Base-by-base conservation (phyloP, 176 grass and related monocot genomes). In the Avena insularis region DNA sequence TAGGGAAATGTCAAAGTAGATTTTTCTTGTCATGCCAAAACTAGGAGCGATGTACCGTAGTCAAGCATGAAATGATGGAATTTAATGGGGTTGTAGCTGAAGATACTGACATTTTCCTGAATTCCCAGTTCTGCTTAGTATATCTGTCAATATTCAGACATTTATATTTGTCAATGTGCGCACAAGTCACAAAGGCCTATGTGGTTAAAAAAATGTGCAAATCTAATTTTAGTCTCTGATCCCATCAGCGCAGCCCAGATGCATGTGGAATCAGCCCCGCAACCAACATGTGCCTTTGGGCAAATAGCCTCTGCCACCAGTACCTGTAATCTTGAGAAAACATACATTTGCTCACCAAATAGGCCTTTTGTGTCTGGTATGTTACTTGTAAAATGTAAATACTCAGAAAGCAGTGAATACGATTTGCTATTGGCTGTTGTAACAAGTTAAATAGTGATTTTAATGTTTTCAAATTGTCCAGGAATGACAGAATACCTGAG, bases 51-150 rank as follows among this genome's bases (percentile, higher is more conserved):
- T 80, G 40, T 43, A 43, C 40, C 0, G 40, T 43, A 43, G 6
- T 43, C 40, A 43, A 43, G 40, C 40, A 43, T 43, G 40, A 43
- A 43, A 43, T 43, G 40, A 43, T 6, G 40, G 40, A 43, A 43
- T 43, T 87, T 66, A 14, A 11, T 67, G 23, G 36, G n/a, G 40
- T 20, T 68, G 27, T 75, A 88, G 59, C 60, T 71, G 9, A 77
- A 57, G 48, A 65, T 5, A 77, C 12, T 15, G 49, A 74, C 2
- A 23, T 27, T 78, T 48, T 78, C 13, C 38, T 67, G 19, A 57
- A 75, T 77, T 58, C 33, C 21, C 48, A 88, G 33, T 79, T 61
- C 6, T 84, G 29, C 66, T 4, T 63, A 73, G 67, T 84, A 51
- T 63, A 71, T 62, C n/a, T n/a, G 31, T 31, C 6, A 76, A 15